These are phyloP conservation scores for Mycena vitilis DNA, from an alignment of 768 basidiomycete species.

Conservation along the genomic window DNA sequence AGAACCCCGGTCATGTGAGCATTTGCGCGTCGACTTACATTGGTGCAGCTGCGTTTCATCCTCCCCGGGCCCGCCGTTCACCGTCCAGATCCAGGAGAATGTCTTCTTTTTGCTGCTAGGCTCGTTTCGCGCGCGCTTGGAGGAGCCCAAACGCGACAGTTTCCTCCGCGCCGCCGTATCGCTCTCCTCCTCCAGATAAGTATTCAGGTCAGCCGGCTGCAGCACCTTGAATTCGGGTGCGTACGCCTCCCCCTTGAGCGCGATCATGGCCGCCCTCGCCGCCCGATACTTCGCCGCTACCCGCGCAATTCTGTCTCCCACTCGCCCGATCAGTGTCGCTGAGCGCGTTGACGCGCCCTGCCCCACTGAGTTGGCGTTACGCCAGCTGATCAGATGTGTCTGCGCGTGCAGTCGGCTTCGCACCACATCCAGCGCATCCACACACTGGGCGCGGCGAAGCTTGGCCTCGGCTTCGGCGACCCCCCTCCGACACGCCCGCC, in stretches of 20 bases:
- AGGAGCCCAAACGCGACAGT: not conserved
- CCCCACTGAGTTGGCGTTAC: not conserved
- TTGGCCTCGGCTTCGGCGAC: not conserved
- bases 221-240: not conserved
- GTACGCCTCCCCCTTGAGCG: not conserved
- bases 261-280: slow-evolving; percentile 4
- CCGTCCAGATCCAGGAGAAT: slow-evolving; percentile 23
- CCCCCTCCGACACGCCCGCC: no score
- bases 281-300: not conserved
- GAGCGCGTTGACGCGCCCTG: slow-evolving; percentile 4
- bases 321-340: not conserved
- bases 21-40: not conserved
- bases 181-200: not conserved
- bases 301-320: not conserved
- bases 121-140: no score
- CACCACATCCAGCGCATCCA: not conserved
- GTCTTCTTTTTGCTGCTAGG: not conserved
- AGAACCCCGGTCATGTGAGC: no score
- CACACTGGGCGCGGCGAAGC: not conserved
- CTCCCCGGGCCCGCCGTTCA: not conserved
- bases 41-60: slow-evolving; percentile 10
- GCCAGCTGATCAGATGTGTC: not conserved
- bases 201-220: not conserved
- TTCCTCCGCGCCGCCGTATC: slow-evolving; percentile 4
- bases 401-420: slow-evolving; percentile 2